phyloP scores from a whole-genome alignment of 108 stramenopile species.

The Schizochytrium sp. region DNA sequence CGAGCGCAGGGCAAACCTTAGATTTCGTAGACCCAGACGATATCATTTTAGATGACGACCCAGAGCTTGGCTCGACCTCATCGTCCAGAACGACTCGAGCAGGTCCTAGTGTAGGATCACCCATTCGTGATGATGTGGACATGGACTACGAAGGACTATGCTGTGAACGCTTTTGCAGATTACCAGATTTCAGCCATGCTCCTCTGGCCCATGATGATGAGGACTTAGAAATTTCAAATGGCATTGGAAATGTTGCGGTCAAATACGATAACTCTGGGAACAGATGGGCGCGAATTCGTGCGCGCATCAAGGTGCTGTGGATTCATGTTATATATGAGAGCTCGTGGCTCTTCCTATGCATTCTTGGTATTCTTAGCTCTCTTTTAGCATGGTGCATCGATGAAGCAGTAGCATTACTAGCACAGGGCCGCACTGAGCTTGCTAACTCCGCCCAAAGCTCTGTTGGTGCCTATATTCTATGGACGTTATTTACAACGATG shows the following conservation, averaged over 20 bases:
- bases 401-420: conserved; percentile 29
- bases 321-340: conserved; percentile 46
- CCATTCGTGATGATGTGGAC: background rate
- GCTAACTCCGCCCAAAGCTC: conserved; percentile 54
- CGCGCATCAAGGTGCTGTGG: background rate
- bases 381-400: conserved; percentile 50
- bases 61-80: background rate
- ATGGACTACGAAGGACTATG: conserved; percentile 10
- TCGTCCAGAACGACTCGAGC: background rate
- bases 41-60: background rate
- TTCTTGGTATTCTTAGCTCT: conserved; percentile 8
- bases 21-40: background rate
- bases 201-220: background rate
- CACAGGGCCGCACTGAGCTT: conserved; percentile 23
- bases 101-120: background rate
- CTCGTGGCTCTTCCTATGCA: conserved; percentile 52
- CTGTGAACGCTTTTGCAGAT: background rate
- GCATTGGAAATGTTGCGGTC: background rate
- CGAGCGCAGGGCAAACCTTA: background rate
- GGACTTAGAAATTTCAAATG: background rate
- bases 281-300: background rate
- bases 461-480: conserved; percentile 26
- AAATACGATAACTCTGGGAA: background rate
- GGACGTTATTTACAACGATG: conserved; percentile 31
- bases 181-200: background rate